Base-by-base conservation (phyloP, 371 early-diverging fungal genomes). In the Fennellomyces sp. region DNA sequence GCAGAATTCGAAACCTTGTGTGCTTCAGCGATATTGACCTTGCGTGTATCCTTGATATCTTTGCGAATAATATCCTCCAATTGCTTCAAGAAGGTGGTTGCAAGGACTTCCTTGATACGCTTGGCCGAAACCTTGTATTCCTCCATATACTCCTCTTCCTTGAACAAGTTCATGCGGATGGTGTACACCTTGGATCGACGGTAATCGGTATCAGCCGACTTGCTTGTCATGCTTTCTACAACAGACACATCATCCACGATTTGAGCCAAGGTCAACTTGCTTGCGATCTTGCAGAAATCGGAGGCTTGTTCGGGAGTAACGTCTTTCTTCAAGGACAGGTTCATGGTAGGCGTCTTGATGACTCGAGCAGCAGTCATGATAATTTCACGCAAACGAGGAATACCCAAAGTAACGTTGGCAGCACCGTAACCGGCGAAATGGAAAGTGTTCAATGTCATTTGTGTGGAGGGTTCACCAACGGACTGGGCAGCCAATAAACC, bases 361-460 rank as follows among this genome's bases (percentile, higher is more conserved):
- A 87, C 80, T 28, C 87, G 84, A n/a, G 97, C 94, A 17, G 99
- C 99, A 1, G 97, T 96, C 98, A 99, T 99, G 70, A 99, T 91
- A 64, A 99, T 97, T 87, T 99, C 99, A 71, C 98, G 92, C 52
- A 99, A 86, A 84, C 99, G 94, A 26, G 99, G 99, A 70, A 99
- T 99, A 89, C 99, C 99, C 48, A 99, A 90, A 0, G 99, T 99
- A 64, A 99, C 99, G 86, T 98, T 98, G 79, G 93, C 89, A 65
- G 97, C 98, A 79, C 99, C 99, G 69, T 97, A 97, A 58, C 99
- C 99, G 62, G 99, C 99, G 84, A 99, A 94, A 84, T 99, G 99
- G 93, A 99, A 99, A 58, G 99, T 99, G 83, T 99, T 99, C 47
- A 99, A 83, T 23, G 99, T 99, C 99, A 99, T 99, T 76, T 99